Base-by-base conservation (phyloP, 345 rosid species). In the Chamaenerion angustifolium region DNA sequence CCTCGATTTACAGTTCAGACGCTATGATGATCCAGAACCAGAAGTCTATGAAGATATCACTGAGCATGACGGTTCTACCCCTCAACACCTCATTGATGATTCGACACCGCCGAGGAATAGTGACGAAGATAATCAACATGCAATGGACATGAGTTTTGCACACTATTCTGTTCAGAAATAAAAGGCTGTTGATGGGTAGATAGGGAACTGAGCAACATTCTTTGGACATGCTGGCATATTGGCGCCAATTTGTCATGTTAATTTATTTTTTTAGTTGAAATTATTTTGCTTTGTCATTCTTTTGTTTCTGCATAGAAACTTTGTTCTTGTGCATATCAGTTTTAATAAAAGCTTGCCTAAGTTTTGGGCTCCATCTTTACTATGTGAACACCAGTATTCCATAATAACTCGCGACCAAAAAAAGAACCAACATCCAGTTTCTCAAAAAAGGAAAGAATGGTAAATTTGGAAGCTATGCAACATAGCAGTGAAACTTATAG, bases 1-100 rank as follows among this genome's bases (percentile, higher is more conserved):
- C 11, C 80, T 81, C 48, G 81, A 82, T 12, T 50, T 19, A 11
- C 43, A 31, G 54, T 50, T 50, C 54, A 17, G 12, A 16, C 42
- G 42, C 42, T 42, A 40, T 7, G 42, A 35, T 10, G 43, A 50
- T 31, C 37, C 37, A 8, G 37, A 31, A 31, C 37, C 37, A 7
- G 37, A 31, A 31, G 37, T 5, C 1, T 40, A 19, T 2, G 19
- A 12, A 1, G 19, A 27, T 11, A 50, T 50, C 43, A 15, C 4
- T 15, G 19, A 35, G 40, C 54, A 27, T 5, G 54, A n/a, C 8
- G 54, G 23, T 8, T 8, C 35, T n/a, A n/a, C 35, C 8, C 42
- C 19, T 7, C 14, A 0, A 11, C 42, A 40, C 16, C 52, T 8
- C 10, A 10, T 17, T 10, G 40, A 23, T 14, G 40, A 49, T 12